phyloP scores from a whole-genome alignment of 768 basidiomycete species.

The Phaeotremella fagi region DNA sequence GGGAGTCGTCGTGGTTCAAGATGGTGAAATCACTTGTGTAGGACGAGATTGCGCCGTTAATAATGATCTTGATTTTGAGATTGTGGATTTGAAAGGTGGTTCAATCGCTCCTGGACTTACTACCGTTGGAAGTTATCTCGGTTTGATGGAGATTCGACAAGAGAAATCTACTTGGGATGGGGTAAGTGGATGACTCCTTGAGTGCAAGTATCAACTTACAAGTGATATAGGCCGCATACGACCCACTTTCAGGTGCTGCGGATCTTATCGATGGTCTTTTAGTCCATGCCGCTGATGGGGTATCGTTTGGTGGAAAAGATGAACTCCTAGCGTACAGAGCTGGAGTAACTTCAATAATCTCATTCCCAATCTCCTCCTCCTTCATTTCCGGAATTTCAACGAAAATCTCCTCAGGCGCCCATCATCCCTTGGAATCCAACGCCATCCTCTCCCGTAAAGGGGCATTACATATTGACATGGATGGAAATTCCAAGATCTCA shows the following conservation, averaged over 20 bases:
- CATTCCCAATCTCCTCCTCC: slow-evolving; percentile 57
- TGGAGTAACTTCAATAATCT: slow-evolving; percentile 68
- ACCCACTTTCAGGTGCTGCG: slow-evolving; percentile 40
- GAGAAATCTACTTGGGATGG: slow-evolving; percentile 70
- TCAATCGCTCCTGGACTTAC: slow-evolving; percentile 58
- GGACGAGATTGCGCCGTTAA: slow-evolving; percentile 38
- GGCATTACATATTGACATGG: slow-evolving; percentile 64
- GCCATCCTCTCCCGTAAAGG: slow-evolving; percentile 61
- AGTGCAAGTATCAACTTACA: neutral
- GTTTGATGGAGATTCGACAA: slow-evolving; percentile 62
- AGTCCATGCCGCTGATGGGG: slow-evolving; percentile 66
- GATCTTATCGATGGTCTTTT: slow-evolving; percentile 50
- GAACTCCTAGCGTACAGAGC: slow-evolving; percentile 67
- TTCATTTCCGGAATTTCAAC: slow-evolving; percentile 63
- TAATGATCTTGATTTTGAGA: slow-evolving; percentile 42
- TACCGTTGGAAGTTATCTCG: slow-evolving; percentile 63
- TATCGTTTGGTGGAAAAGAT: slow-evolving; percentile 64
- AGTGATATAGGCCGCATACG: slow-evolving; percentile 51
- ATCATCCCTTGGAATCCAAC: slow-evolving; percentile 58
- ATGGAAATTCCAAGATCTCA: slow-evolving; percentile 55
- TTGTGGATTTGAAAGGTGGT: slow-evolving; percentile 65
- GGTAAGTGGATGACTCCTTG: slow-evolving; percentile 11
- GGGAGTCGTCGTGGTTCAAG: slow-evolving; percentile 55
- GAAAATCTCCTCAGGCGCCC: slow-evolving; percentile 59
- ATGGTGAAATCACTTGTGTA: slow-evolving; percentile 58